Evolutionary conservation across 129 eudicot genomes (phyloP).

Genomic region (carrot (Daucus carota)): DNA sequence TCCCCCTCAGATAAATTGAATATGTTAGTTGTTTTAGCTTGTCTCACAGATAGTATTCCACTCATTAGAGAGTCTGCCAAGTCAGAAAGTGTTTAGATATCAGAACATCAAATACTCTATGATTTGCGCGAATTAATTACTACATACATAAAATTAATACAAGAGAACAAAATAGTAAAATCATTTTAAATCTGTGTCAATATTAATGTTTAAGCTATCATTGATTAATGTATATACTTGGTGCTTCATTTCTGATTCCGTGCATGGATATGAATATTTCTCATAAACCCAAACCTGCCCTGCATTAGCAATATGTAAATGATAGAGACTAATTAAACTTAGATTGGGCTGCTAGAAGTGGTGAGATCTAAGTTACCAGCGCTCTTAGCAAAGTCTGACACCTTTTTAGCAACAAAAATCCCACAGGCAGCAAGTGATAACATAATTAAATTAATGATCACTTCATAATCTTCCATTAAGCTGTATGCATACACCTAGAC

Average conservation of each 20-base stretch:
- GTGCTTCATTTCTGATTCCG: background rate
- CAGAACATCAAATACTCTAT: no score
- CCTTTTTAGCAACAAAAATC: background rate
- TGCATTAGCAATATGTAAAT: background rate
- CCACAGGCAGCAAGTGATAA: background rate
- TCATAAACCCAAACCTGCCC: background rate
- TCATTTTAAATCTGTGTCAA: background rate
- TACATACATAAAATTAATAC: no score
- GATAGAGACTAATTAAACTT: background rate
- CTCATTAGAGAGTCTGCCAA: no score
- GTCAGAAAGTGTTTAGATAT: no score
- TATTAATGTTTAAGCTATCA: background rate
- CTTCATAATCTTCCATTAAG: no score
- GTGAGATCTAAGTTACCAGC: background rate
- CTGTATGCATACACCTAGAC: no score
- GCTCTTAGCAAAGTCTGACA: background rate
- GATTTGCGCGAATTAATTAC: no score
- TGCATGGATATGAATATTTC: background rate
- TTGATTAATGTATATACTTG: background rate
- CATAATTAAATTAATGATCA: background rate
- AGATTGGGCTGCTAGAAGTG: background rate
- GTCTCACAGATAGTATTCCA: no score
- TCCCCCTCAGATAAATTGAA: no score
- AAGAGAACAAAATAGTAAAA: no score
- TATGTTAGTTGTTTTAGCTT: no score